phyloP scores from a whole-genome alignment of 73 alveolate genomes.

The Paramecium pentaurelia region DNA sequence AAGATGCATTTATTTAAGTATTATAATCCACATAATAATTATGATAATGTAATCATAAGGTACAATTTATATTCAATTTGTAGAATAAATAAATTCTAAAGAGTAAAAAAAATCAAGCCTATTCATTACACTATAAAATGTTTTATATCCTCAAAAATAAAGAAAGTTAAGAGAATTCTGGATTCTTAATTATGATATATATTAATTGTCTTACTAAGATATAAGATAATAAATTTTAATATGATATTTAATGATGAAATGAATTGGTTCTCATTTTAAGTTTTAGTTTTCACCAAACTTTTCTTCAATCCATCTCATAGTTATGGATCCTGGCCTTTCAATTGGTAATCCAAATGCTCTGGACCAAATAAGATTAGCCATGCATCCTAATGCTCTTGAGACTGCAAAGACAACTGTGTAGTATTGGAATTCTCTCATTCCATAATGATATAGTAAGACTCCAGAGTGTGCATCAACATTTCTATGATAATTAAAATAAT shows the following conservation, averaged over 20 bases:
- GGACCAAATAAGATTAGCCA: conserved; percentile 79
- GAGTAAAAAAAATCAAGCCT: neutral
- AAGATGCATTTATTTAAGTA: conserved; percentile 23
- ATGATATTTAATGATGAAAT: neutral
- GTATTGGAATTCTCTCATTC: conserved; percentile 70
- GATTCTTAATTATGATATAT: neutral
- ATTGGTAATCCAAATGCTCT: conserved; percentile 86
- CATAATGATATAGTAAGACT: conserved; percentile 77
- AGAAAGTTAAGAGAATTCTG: neutral
- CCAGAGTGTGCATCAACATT: conserved; percentile 89
- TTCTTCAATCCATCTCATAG: conserved; percentile 63
- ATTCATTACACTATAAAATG: neutral
- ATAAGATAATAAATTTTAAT: neutral
- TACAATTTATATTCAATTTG: neutral
- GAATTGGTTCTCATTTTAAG: neutral
- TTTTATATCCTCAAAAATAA: neutral
- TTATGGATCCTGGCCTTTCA: conserved; percentile 78
- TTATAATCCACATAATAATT: conserved; percentile 20
- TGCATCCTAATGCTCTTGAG: conserved; percentile 81
- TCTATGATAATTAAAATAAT: neutral
- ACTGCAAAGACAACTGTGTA: conserved; percentile 85
- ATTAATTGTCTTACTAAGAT: neutral
- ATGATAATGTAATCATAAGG: conserved; percentile 16
- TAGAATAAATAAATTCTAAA: neutral
- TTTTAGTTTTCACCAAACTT: conserved; percentile 38